These are phyloP conservation scores for Moringa oleifera DNA, from an alignment of 345 rosid species.

Conservation along the genomic window DNA sequence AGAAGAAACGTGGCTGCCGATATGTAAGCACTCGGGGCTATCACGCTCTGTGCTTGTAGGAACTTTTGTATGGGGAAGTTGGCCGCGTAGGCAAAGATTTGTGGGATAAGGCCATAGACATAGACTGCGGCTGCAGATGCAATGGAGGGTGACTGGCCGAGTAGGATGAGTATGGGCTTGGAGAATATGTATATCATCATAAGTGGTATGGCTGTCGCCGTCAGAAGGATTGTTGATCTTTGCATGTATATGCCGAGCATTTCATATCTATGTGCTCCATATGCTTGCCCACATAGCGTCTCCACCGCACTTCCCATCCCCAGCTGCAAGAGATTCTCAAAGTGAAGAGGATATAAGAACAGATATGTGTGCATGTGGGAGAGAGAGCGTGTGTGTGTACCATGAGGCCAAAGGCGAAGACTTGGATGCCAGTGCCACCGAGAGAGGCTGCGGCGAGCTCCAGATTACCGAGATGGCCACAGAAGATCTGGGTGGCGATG, in stretches of 20 bases:
- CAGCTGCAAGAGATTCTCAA: constrained; percentile 12
- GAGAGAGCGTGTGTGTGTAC: constrained; percentile 14
- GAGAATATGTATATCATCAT: constrained; percentile 35
- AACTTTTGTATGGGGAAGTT: constrained; percentile 47
- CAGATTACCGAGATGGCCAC: constrained; percentile 48
- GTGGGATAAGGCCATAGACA: constrained; percentile 43
- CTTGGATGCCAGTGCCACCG: constrained; percentile 33
- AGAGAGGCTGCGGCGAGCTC: constrained; percentile 38
- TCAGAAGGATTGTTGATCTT: constrained; percentile 37
- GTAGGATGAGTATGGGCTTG: constrained; percentile 31
- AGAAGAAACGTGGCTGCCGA: constrained; percentile 21
- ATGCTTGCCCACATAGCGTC: constrained; percentile 61
- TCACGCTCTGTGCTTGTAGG: constrained; percentile 39
- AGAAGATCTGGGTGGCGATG: constrained; percentile 37
- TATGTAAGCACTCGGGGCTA: constrained; percentile 40
- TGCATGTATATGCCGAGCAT: constrained; percentile 52
- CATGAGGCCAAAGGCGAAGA: constrained; percentile 31
- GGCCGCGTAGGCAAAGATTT: constrained; percentile 40
- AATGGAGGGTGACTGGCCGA: constrained; percentile 36
- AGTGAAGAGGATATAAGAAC: too few relatives aligned
- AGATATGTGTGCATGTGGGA: too few relatives aligned
- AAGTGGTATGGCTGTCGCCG: constrained; percentile 31
- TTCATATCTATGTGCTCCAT: too few relatives aligned
- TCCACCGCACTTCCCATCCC: constrained; percentile 67
- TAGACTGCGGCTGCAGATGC: constrained; percentile 37